These are phyloP conservation scores for Pilatotrama ljubarskyi DNA, from an alignment of 768 basidiomycete species.

Conservation along the genomic window DNA sequence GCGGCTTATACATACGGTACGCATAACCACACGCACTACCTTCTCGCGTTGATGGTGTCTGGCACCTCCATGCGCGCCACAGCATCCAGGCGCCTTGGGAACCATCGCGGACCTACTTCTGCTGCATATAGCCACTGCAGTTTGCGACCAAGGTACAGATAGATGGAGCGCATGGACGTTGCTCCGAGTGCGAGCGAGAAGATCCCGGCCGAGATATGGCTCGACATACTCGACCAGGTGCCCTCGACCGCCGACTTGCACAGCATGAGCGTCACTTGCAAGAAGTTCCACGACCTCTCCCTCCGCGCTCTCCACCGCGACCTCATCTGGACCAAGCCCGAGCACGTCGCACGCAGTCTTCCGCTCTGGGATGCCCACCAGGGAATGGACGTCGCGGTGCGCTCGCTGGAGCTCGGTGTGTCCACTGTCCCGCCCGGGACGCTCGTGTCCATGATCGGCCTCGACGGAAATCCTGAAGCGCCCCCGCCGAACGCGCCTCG, in stretches of 20 bases:
- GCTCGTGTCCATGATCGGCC: conserved; percentile 14
- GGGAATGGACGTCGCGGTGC: conserved; percentile 18
- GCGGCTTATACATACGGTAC: too few species aligned
- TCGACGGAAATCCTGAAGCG: not conserved
- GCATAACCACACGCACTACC: too few species aligned
- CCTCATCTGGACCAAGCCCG: conserved; percentile 36
- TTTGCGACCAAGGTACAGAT: too few species aligned
- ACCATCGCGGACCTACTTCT: too few species aligned
- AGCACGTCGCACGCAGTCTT: conserved; percentile 29
- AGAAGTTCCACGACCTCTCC: conserved; percentile 33
- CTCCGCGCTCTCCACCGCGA: conserved; percentile 35
- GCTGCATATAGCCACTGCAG: too few species aligned
- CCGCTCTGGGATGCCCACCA: conserved; percentile 21
- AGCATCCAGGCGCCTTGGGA: too few species aligned
- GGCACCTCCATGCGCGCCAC: too few species aligned
- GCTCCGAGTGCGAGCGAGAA: not conserved
- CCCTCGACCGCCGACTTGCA: conserved; percentile 34
- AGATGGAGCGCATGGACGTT: too few species aligned
- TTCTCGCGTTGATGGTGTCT: too few species aligned
- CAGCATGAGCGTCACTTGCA: conserved; percentile 33
- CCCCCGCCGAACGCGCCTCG: not conserved
- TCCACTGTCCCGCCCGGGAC: conserved; percentile 13
- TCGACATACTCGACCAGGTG: conserved; percentile 39
- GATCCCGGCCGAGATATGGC: conserved; percentile 41
- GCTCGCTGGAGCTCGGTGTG: conserved; percentile 25